Percentiles rank a stretch among this genome's conserved stretches.
Conservation (phyloP, 192 early-diverging fungal species). For the Endogone sp. region DNA sequence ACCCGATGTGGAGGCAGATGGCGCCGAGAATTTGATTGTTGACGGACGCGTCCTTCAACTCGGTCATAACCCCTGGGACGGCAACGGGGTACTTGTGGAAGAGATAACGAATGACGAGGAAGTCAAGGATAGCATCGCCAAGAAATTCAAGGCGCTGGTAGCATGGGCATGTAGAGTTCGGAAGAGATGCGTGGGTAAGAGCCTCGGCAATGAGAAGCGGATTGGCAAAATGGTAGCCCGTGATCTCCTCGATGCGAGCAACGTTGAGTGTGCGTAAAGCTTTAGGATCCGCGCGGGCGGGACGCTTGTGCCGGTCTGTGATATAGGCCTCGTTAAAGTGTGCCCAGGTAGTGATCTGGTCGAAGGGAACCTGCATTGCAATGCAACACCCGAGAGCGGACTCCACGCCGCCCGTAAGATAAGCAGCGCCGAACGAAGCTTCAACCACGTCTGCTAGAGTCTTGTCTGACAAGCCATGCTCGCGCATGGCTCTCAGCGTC, state of each 20-base stretch:
- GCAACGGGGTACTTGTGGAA: slow-evolving; percentile 64
- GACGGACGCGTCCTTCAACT: slow-evolving; percentile 82
- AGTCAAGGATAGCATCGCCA: slow-evolving; percentile 82
- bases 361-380: slow-evolving; percentile 52
- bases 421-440: slow-evolving; percentile 74
- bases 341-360: slow-evolving; percentile 43
- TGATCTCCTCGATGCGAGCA: slow-evolving; percentile 28
- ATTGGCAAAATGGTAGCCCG: slow-evolving; percentile 70
- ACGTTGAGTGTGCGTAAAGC: slow-evolving; percentile 14
- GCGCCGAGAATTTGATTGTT: slow-evolving; percentile 84
- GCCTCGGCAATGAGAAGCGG: slow-evolving; percentile 68
- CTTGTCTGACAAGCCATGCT: slow-evolving; percentile 72
- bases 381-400: slow-evolving; percentile 51
- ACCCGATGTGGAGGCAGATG: slow-evolving; percentile 54
- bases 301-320: slow-evolving; percentile 15
- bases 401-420: slow-evolving; percentile 50
- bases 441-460: slow-evolving; percentile 85
- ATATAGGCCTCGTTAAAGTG: slow-evolving; percentile 36
- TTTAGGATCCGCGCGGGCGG: slow-evolving; percentile 18
- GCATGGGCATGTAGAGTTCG: slow-evolving; percentile 51
- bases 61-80: slow-evolving; percentile 73
- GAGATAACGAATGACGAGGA: slow-evolving; percentile 68
- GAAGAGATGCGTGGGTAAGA: slow-evolving; percentile 77
- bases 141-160: slow-evolving; percentile 93
- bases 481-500: slow-evolving; percentile 10